Conservation (phyloP, 495 filamentous ascomycete genomes). For the Amphirosellinia nigrospora region DNA sequence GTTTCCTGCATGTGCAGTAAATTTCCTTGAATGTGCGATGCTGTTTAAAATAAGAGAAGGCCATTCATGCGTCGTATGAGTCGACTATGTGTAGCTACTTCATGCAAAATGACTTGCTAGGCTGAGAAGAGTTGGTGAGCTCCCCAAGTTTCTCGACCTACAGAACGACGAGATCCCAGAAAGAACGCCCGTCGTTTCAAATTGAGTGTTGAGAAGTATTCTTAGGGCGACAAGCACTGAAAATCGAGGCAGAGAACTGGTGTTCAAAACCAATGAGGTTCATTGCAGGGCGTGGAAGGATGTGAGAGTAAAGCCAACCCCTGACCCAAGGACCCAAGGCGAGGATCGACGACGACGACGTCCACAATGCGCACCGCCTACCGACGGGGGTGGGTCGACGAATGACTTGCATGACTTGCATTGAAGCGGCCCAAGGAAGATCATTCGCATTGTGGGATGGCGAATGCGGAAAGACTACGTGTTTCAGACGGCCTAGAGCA, state of each 20-base stretch:
- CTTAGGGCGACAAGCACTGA: background rate
- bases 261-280: constrained; percentile 1
- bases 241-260: background rate
- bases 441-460: constrained; percentile 5
- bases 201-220: background rate
- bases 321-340: background rate
- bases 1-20: background rate
- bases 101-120: background rate
- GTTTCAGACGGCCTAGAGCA: constrained; percentile 15
- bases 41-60: background rate
- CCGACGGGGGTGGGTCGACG: background rate
- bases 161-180: background rate
- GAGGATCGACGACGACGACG: constrained; percentile 17
- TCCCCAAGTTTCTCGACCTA: background rate
- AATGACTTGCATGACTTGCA: constrained; percentile 16
- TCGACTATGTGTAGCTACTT: background rate
- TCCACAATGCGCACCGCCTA: constrained; percentile 21
- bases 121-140: background rate
- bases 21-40: background rate
- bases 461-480: constrained; percentile 22
- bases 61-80: background rate
- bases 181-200: constrained; percentile 9
- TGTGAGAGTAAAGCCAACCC: constrained; percentile 19
- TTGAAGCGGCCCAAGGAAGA: constrained; percentile 9
- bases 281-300: constrained; percentile 16